phyloP scores from a whole-genome alignment of 1,284 basidiomycete species.

The Ustilago xerochloae region DNA sequence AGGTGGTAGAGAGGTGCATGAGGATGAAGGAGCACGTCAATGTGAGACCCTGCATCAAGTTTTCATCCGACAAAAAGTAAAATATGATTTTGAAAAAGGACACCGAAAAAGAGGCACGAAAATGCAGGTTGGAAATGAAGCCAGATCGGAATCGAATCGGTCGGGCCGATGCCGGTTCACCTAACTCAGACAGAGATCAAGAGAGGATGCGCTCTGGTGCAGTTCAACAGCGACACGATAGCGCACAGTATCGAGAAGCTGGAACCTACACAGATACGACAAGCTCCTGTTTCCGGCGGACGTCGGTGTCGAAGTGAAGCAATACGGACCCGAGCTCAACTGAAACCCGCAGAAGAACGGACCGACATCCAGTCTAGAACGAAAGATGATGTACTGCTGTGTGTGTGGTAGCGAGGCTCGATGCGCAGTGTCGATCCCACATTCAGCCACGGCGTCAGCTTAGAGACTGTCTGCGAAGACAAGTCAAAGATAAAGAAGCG shows the following conservation, averaged over 20 bases:
- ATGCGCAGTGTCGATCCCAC: slow-evolving; percentile 1
- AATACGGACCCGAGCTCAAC: background rate
- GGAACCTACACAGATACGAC: background rate
- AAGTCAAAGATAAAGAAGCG: too few relatives aligned
- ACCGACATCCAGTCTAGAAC: too few relatives aligned
- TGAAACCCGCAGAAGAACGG: too few relatives aligned
- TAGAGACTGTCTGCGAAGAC: background rate
- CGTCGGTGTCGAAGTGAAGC: background rate
- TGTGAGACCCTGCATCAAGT: background rate
- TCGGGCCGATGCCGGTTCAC: background rate
- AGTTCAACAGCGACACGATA: too few relatives aligned
- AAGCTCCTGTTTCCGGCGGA: background rate
- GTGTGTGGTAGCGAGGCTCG: background rate
- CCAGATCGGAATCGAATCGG: background rate
- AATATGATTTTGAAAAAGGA: background rate
- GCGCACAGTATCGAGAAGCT: background rate
- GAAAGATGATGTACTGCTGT: too few relatives aligned
- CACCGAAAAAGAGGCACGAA: background rate
- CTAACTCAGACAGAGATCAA: background rate
- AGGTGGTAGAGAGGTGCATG: background rate
- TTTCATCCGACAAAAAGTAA: background rate
- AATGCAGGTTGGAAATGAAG: background rate
- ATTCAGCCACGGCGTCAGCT: background rate
- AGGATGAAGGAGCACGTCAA: background rate
- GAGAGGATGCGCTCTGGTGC: too few relatives aligned